Percentiles rank a stretch among this genome's conserved stretches.
These are phyloP conservation scores for Volutella citrinella DNA, from an alignment of 2,329 filamentous ascomycete genomes.

Conservation along the genomic window DNA sequence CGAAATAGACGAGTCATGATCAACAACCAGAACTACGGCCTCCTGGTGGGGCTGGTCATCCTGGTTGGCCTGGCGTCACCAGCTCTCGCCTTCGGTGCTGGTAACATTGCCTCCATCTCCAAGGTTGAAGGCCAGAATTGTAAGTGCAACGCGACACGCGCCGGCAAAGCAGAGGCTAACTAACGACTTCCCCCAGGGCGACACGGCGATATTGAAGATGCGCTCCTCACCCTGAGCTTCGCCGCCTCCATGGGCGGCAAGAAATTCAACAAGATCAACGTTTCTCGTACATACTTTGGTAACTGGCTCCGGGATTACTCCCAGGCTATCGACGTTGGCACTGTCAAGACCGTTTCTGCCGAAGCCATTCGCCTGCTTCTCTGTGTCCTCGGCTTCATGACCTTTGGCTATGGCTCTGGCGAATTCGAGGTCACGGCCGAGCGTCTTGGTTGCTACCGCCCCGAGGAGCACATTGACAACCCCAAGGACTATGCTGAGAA, in stretches of 20 bases:
- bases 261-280: slow-evolving; percentile 85
- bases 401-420: slow-evolving; percentile 77
- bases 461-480: slow-evolving; percentile 74
- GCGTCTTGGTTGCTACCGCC: slow-evolving; percentile 77
- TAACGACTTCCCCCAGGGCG: slow-evolving; percentile 53
- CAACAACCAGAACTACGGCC: slow-evolving; percentile 44
- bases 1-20: slow-evolving; percentile 39
- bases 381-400: slow-evolving; percentile 87
- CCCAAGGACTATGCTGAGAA: slow-evolving; percentile 89
- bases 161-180: too few relatives aligned
- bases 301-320: slow-evolving; percentile 95
- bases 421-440: slow-evolving; percentile 85
- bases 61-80: slow-evolving; percentile 67
- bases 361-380: slow-evolving; percentile 88
- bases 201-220: slow-evolving; percentile 91
- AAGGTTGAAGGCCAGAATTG: slow-evolving; percentile 83
- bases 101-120: slow-evolving; percentile 80
- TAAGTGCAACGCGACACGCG: slow-evolving; percentile 33
- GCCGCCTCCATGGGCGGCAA: slow-evolving; percentile 56
- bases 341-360: slow-evolving; percentile 84
- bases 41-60: slow-evolving; percentile 55
- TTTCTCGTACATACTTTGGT: slow-evolving; percentile 90
- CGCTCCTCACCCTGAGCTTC: slow-evolving; percentile 69
- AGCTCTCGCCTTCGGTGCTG: slow-evolving; percentile 77
- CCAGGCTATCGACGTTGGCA: slow-evolving; percentile 90